phyloP scores from a whole-genome alignment of 2,329 filamentous ascomycete genomes.

The Pyrenochaeta sp. region DNA sequence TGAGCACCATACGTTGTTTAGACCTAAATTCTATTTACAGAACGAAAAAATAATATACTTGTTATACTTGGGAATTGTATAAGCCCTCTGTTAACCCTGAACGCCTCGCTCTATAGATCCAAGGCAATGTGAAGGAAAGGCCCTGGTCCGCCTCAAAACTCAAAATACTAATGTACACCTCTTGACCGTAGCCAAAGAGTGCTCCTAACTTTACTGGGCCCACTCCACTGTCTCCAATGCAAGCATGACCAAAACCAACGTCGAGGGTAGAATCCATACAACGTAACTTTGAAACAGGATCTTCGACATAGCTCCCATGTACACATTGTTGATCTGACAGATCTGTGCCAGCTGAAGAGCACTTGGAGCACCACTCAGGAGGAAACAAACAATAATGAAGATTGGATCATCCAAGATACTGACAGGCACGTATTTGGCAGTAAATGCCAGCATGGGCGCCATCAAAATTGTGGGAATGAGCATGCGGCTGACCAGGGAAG shows the following conservation, averaged over 20 bases:
- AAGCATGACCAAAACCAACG: constrained; percentile 86
- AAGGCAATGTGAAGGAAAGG: too few relatives aligned
- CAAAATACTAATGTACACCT: background rate
- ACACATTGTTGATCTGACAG: constrained; percentile 97
- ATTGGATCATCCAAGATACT: constrained; percentile 98
- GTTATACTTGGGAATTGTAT: too few relatives aligned
- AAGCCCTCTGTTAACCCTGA: constrained; percentile 5
- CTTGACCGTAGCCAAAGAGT: too few relatives aligned
- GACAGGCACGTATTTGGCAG: constrained; percentile 88
- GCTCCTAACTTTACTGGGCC: constrained; percentile 59
- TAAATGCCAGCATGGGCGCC: constrained; percentile 84
- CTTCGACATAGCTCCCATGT: constrained; percentile 91
- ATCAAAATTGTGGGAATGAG: constrained; percentile 89
- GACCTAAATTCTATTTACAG: too few relatives aligned
- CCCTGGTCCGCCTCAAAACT: too few relatives aligned
- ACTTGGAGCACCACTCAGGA: constrained; percentile 91
- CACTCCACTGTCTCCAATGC: constrained; percentile 93
- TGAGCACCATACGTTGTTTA: too few relatives aligned
- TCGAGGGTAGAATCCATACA: constrained; percentile 95
- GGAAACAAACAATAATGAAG: constrained; percentile 96
- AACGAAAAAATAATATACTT: too few relatives aligned
- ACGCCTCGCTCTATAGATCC: too few relatives aligned
- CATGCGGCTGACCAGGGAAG: constrained; percentile 89
- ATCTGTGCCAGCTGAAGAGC: constrained; percentile 96
- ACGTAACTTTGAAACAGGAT: constrained; percentile 97